These are phyloP conservation scores for Rhypophila decipiens DNA, from an alignment of 495 filamentous ascomycete species.

Conservation along the genomic window DNA sequence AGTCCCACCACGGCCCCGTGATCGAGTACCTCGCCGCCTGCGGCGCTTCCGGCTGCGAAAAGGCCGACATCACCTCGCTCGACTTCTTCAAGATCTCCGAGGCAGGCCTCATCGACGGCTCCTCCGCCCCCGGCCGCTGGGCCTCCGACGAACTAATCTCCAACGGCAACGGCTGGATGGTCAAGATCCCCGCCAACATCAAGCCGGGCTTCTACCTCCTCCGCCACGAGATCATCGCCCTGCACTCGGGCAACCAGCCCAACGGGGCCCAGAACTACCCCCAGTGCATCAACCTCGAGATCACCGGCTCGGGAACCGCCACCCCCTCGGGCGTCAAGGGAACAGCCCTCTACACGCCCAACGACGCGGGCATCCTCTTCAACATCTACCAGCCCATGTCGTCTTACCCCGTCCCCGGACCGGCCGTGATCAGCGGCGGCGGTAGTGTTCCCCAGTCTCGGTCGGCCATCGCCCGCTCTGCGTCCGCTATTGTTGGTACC, in stretches of 20 bases:
- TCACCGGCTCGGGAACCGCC: slow-evolving; percentile 59
- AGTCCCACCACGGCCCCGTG: slow-evolving; percentile 53
- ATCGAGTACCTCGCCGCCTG: slow-evolving; percentile 71
- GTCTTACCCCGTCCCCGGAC: slow-evolving; percentile 44
- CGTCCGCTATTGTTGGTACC: slow-evolving; percentile 3
- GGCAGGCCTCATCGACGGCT: slow-evolving; percentile 51
- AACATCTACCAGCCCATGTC: slow-evolving; percentile 55
- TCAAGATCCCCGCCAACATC: slow-evolving; percentile 60
- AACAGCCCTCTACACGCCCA: slow-evolving; percentile 53
- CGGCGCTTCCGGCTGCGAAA: slow-evolving; percentile 55
- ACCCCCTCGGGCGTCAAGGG: slow-evolving; percentile 53
- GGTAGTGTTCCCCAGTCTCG: slow-evolving; percentile 4
- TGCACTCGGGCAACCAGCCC: slow-evolving; percentile 56
- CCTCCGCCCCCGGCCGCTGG: slow-evolving; percentile 44
- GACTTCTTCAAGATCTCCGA: slow-evolving; percentile 74
- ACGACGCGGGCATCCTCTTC: slow-evolving; percentile 57
- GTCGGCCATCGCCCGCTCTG: slow-evolving; percentile 5
- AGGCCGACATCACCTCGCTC: slow-evolving; percentile 57
- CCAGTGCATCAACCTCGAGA: slow-evolving; percentile 67
- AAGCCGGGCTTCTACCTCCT: slow-evolving; percentile 69
- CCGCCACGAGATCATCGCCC: slow-evolving; percentile 74
- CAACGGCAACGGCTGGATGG: slow-evolving; percentile 62
- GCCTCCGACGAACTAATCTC: slow-evolving; percentile 47
- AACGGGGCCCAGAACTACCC: slow-evolving; percentile 77
- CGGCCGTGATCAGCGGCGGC: slow-evolving; percentile 25